Percentiles rank a stretch among this genome's conserved stretches.
These are phyloP conservation scores for Ploettnerulaceae sp. DNA, from an alignment of 2,329 filamentous ascomycete species.

Conservation along the genomic window DNA sequence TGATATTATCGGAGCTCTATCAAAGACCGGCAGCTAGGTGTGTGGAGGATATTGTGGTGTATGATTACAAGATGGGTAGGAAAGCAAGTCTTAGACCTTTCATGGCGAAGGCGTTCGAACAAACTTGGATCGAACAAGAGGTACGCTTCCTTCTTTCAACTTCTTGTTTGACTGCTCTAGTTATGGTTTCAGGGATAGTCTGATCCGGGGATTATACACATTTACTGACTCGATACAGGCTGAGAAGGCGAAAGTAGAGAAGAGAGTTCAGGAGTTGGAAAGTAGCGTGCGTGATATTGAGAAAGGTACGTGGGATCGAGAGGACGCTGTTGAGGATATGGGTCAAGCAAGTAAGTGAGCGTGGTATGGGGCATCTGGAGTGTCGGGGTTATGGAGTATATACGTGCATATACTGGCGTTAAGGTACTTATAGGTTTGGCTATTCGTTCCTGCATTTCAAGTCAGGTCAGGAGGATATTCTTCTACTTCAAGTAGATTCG, in stretches of 20 bases:
- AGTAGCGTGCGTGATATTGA: conserved; percentile 59
- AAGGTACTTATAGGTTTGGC: too few species aligned
- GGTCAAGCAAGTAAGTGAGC: too few species aligned
- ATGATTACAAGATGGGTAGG: conserved; percentile 60
- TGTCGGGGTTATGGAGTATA: too few species aligned
- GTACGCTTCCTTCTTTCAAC: not conserved
- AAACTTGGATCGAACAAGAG: conserved; percentile 58
- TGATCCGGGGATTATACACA: too few species aligned
- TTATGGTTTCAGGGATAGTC: too few species aligned
- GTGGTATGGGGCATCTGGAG: too few species aligned
- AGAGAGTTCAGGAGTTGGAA: conserved; percentile 60
- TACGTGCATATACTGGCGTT: too few species aligned
- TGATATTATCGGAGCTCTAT: conserved; percentile 71
- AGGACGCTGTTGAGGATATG: conserved; percentile 66
- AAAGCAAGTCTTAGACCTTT: conserved; percentile 56
- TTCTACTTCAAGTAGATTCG: too few species aligned
- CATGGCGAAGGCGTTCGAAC: conserved; percentile 55
- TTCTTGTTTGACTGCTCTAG: not conserved
- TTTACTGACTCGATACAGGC: conserved; percentile 25
- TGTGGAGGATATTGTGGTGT: conserved; percentile 73
- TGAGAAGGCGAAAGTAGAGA: conserved; percentile 47
- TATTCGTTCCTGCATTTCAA: too few species aligned
- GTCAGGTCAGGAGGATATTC: too few species aligned
- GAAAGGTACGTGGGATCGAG: conserved; percentile 66
- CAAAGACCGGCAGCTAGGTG: conserved; percentile 69